Conservation (phyloP, 345 rosid species). For the Psidium guajava region DNA sequence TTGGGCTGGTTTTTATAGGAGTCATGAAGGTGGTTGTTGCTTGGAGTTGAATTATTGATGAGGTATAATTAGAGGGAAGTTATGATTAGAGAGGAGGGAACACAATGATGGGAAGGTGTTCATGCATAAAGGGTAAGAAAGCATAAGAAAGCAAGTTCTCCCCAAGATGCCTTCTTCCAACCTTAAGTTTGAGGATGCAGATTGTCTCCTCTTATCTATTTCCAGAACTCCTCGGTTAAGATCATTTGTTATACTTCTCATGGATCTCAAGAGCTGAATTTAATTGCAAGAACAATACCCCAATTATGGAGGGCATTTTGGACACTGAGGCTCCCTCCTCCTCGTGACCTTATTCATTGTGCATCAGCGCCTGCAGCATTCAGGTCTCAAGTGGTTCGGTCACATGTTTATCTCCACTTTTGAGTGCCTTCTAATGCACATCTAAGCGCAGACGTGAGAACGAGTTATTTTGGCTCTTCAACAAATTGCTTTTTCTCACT, state of each 20-base stretch:
- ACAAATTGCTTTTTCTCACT: neutral
- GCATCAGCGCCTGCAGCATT: neutral
- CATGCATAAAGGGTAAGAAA: neutral
- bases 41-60: constrained; percentile 30
- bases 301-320: neutral
- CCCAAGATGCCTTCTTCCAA: constrained; percentile 1
- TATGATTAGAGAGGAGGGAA: constrained; percentile 21
- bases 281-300: neutral
- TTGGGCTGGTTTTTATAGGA: constrained; percentile 40
- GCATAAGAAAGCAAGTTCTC: neutral
- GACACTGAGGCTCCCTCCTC: neutral
- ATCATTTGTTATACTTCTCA: neutral
- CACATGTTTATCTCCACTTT: neutral
- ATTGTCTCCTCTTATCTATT: neutral
- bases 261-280: neutral
- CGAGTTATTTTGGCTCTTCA: neutral
- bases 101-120: constrained; percentile 35
- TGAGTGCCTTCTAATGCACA: neutral
- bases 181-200: neutral
- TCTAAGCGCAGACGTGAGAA: neutral
- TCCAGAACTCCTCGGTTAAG: neutral
- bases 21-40: constrained; percentile 28
- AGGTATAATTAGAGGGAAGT: neutral
- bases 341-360: neutral
- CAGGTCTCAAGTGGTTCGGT: neutral